Percentiles rank a stretch among this genome's conserved stretches.
These are phyloP conservation scores for Pichia sp. DNA, from an alignment of 1,139 yeast genomes.

Conservation along the genomic window DNA sequence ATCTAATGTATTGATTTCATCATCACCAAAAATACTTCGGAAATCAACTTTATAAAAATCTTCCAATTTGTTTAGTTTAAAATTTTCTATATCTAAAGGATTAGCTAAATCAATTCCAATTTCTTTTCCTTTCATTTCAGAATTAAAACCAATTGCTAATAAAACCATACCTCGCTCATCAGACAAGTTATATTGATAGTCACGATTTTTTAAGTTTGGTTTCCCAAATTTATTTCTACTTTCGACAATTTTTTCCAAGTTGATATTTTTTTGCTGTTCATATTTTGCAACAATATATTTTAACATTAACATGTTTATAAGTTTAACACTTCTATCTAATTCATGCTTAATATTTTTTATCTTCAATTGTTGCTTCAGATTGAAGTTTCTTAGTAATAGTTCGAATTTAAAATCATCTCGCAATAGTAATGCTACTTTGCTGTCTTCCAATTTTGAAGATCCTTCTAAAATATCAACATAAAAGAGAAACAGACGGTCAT, in stretches of 20 bases:
- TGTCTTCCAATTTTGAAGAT: neutral
- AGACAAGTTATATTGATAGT: slow-evolving; percentile 44
- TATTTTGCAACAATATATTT: slow-evolving; percentile 18
- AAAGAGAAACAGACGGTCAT: slow-evolving; percentile 9
- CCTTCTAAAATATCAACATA: slow-evolving; percentile 8
- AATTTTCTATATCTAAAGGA: slow-evolving; percentile 37
- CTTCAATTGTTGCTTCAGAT: slow-evolving; percentile 19
- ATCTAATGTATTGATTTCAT: slow-evolving; percentile 36
- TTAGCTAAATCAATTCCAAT: slow-evolving; percentile 65
- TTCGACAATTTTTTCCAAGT: slow-evolving; percentile 21
- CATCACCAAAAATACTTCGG: slow-evolving; percentile 41
- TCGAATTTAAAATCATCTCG: slow-evolving; percentile 28
- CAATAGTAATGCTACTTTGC: slow-evolving; percentile 6
- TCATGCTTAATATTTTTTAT: slow-evolving; percentile 22
- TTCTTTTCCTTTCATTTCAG: slow-evolving; percentile 20
- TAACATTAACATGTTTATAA: slow-evolving; percentile 24
- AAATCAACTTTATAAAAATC: slow-evolving; percentile 38
- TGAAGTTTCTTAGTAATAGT: slow-evolving; percentile 20
- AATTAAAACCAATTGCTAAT: slow-evolving; percentile 36
- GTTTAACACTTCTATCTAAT: slow-evolving; percentile 17
- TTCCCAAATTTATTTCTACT: slow-evolving; percentile 35
- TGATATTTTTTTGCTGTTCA: slow-evolving; percentile 7
- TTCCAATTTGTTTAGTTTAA: slow-evolving; percentile 27
- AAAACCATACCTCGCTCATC: slow-evolving; percentile 49
- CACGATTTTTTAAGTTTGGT: slow-evolving; percentile 31